A percentile compares a stretch with the other conserved stretches of the same genome.
Evolutionary conservation across 192 early-diverging fungal genomes (phyloP).

Genomic region (Neocallimastix lanati): DNA sequence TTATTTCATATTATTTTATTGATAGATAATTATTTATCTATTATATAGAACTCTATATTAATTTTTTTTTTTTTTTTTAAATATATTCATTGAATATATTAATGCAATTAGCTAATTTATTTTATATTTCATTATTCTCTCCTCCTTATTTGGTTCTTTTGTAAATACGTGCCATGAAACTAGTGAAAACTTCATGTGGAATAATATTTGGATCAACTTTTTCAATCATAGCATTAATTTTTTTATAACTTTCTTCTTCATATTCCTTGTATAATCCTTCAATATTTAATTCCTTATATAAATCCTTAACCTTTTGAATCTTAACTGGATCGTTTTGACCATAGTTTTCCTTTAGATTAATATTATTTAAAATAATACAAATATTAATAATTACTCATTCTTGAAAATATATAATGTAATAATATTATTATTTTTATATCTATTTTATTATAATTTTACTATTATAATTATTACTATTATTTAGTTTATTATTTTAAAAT

Average conservation of each 20-base stretch:
- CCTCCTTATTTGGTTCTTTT: constrained; percentile 61
- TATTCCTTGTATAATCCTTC: constrained; percentile 65
- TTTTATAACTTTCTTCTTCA: constrained; percentile 66
- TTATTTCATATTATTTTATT: too few relatives aligned
- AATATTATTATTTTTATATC: not conserved
- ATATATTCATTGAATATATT: too few relatives aligned
- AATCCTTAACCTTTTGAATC: constrained; percentile 61
- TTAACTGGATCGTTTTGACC: constrained; percentile 63
- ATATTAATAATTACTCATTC: too few relatives aligned
- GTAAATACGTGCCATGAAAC: constrained; percentile 91
- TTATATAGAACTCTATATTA: too few relatives aligned
- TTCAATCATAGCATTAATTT: constrained; percentile 55
- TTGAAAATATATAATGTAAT: not conserved
- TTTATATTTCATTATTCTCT: not conserved
- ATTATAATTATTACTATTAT: too few relatives aligned
- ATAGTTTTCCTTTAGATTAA: constrained; percentile 82
- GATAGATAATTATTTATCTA: too few relatives aligned
- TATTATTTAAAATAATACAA: too few relatives aligned
- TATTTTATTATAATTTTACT: too few relatives aligned
- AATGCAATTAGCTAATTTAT: too few relatives aligned
- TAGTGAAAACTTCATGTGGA: constrained; percentile 66
- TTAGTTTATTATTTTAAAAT: too few relatives aligned
- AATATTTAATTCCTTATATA: constrained; percentile 66
- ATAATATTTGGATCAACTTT: constrained; percentile 63
- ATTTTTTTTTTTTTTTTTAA: too few relatives aligned